Base-by-base conservation (phyloP, 306 rosid species). In the Benincasa hispida region DNA sequence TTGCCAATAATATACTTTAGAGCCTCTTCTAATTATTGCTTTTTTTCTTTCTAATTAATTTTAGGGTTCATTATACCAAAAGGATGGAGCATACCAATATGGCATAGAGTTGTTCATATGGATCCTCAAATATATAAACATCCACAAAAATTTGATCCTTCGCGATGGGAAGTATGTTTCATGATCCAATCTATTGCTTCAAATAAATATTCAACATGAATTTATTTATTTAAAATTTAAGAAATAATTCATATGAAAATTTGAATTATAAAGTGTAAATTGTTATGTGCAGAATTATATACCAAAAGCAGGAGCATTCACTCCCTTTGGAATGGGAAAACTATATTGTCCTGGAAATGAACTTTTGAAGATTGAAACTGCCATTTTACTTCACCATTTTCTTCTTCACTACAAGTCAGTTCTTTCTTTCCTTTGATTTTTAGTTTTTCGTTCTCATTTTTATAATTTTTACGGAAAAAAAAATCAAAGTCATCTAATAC, bases 41-140 rank as follows among this genome's bases (percentile, higher is more conserved):
- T 45, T 14, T 10, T 75, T 8, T 5, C 1, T 57, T 58, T 67
- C 76, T 34, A 42, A 22, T 10, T 22, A 22, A 0, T 28, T 28
- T 5, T 13, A 88, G 92, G 92, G 13, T 90, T 82, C 50, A 80
- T 80, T 0, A 84, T 88, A 80, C 91, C 92, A 11, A 87, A 84
- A 79, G 92, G 90, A 25, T 90, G 95, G 95, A 88, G 79, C 72
- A 79, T 88, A 13, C 34, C 85, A 34, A 82, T 88, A 25, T 90
- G 96, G 92, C 77, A 30, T 27, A 86, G 89, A 79, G 89, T 83
- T 3, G 86, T 88, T 74, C 96, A 88, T 72, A 85, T 87, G 88
- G 90, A 88, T 48, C 88, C 89, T 57, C 85, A 88, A 79, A 81
- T 10, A 73, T 88, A 87, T 60, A 8, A 2, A 10, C 80, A 87